These are phyloP conservation scores for Ormosia semicastrata DNA, from an alignment of 306 rosid species.

Conservation along the genomic window DNA sequence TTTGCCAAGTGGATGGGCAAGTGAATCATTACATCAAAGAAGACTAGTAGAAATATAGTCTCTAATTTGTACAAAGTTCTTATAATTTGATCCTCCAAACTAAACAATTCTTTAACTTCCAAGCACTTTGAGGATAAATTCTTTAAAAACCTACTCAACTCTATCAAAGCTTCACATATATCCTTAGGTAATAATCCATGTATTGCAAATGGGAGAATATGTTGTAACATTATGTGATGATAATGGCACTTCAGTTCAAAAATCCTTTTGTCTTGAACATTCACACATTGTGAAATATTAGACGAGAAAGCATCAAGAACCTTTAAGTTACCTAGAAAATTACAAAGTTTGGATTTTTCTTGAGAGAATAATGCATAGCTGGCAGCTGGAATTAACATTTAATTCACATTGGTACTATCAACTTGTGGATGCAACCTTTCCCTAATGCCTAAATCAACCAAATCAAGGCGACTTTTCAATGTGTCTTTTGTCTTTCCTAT, in stretches of 20 bases:
- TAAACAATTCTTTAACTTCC: too few species aligned
- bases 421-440: not conserved
- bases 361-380: not conserved
- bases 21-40: not conserved
- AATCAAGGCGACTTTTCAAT: not conserved
- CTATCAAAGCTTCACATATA: too few species aligned
- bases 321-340: not conserved
- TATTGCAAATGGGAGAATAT: too few species aligned
- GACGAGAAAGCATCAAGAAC: not conserved
- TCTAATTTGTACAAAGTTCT: not conserved
- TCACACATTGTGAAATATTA: not conserved
- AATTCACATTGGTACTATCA: not conserved
- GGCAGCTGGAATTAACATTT: not conserved
- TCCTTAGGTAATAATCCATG: too few species aligned
- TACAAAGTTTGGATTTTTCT: not conserved
- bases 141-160: too few species aligned
- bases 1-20: not conserved
- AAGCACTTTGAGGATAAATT: too few species aligned
- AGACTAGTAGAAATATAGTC: not conserved
- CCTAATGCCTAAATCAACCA: not conserved
- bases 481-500: not conserved
- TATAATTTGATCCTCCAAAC: too few species aligned
- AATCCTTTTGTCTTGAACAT: not conserved
- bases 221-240: too few species aligned
- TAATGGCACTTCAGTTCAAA: not conserved